Evolutionary conservation across 2,329 filamentous ascomycete species (phyloP), one percentile per base, ranked within the genome.

Genomic region (Claviceps cyperi): DNA sequence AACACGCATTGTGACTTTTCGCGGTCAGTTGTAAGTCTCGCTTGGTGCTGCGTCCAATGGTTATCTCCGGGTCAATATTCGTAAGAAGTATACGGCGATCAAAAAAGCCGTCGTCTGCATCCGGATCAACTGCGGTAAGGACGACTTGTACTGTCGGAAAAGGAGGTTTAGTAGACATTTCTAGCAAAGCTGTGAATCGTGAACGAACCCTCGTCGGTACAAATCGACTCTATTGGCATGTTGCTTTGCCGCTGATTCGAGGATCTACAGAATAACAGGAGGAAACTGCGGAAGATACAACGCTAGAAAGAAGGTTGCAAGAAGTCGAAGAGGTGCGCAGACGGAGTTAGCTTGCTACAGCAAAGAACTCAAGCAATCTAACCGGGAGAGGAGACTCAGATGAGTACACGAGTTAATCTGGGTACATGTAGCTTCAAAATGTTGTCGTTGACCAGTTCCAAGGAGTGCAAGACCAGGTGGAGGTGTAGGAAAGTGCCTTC

Each of bases 1-100:
- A 83, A 72, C 73, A 86, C 15, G 72, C 78, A 62, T 87, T 88
- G 55, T 75, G 63, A 5, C 57, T 54, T 38, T 53, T 65, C 60
- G 56, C 70, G 61, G 55, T 56, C 8, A 66, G 58, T 2, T 45
- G 49, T 47, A 55, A 19, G 56, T 66, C 61, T 51, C 67, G 58
- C 58, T 67, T 72, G 54, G 70, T 74, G 37, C 69, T 69, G 24
- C 72, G 64, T 38, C 73, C 73, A 52, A 76, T 67, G 13, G 59
- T 50, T 19, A 67, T 51, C 3, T 52, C 54, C 2, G 60, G 55
- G 7, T 55, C 61, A 11, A 60, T 57, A 17, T 58, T 60, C 9
- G 61, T 64, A 1, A 72, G 57, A 14, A 63, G 48, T 8, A 69
- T 54, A 6, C 56, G 56, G 1, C 66, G 62, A 15, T 57, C 53